Evolutionary conservation across 257 asterid species (phyloP).

Genomic region (Henckelia pumila): DNA sequence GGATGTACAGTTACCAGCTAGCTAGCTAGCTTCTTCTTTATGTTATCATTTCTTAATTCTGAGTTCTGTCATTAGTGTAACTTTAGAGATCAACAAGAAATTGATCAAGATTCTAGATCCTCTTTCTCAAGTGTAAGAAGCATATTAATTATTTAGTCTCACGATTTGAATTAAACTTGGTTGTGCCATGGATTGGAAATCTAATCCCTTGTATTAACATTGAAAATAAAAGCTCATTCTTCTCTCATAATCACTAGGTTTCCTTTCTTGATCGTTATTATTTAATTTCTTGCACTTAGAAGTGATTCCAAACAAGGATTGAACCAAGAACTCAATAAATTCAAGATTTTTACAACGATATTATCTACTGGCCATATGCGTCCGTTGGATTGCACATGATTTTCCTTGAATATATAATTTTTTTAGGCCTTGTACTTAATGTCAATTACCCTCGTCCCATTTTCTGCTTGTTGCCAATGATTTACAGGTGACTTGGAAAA

Average conservation of each 20-base stretch:
- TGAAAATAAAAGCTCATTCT: conserved; percentile 30
- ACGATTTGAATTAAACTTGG: conserved; percentile 17
- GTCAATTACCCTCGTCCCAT: background rate
- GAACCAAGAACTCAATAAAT: background rate
- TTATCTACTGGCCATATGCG: background rate
- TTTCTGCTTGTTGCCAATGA: conserved; percentile 8
- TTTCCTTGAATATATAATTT: background rate
- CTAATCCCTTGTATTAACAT: conserved; percentile 16
- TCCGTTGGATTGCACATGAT: background rate
- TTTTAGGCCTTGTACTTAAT: background rate
- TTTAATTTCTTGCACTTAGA: conserved; percentile 21
- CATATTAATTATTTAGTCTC: conserved; percentile 4
- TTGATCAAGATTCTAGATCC: background rate
- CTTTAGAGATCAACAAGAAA: conserved; percentile 21
- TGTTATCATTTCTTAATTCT: conserved; percentile 19
- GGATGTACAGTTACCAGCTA: conserved; percentile 23
- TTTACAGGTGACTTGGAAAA: background rate
- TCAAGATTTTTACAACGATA: background rate
- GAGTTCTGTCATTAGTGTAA: conserved; percentile 16
- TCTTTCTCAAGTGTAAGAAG: background rate
- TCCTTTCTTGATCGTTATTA: conserved; percentile 13
- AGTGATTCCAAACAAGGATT: no score
- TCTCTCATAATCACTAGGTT: background rate
- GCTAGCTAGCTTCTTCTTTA: conserved; percentile 25
- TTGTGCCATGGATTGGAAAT: conserved; percentile 18